Conservation (phyloP, 129 eudicot species). For the Oenanthe sinensis region DNA sequence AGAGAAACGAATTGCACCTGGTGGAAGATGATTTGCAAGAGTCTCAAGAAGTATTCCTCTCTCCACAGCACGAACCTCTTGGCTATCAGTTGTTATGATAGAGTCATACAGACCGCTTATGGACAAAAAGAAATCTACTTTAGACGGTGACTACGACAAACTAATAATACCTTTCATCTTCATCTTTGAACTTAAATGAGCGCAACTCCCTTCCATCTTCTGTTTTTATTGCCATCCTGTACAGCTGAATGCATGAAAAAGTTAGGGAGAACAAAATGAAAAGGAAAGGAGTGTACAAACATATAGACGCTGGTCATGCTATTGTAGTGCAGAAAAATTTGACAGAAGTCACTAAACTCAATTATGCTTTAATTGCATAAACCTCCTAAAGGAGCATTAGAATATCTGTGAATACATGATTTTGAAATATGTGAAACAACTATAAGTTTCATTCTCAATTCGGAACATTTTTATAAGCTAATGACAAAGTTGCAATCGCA, state of each 20-base stretch:
- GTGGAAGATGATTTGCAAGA: constrained; percentile 67
- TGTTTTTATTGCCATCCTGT: constrained; percentile 77
- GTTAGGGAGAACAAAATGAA: constrained; percentile 7
- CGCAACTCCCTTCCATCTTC: constrained; percentile 73
- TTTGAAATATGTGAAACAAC: background rate
- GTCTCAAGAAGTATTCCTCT: constrained; percentile 65
- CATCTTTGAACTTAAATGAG: constrained; percentile 77
- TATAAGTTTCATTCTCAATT: background rate
- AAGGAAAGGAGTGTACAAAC: background rate
- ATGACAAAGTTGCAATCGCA: background rate
- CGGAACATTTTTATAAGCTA: background rate
- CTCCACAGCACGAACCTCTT: constrained; percentile 96
- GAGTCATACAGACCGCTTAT: background rate
- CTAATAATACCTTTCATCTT: constrained; percentile 46
- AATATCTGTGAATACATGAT: background rate
- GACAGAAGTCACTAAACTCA: background rate
- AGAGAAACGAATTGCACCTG: constrained; percentile 43
- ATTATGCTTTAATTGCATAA: background rate
- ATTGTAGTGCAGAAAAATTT: background rate
- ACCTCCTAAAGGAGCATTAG: background rate
- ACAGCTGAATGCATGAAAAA: constrained; percentile 35
- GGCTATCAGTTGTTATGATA: constrained; percentile 33
- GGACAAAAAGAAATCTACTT: background rate
- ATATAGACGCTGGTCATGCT: too few relatives aligned
- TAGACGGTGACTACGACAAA: constrained; percentile 7